These are phyloP conservation scores for Pholiota conissans DNA, from an alignment of 768 basidiomycete species.

Conservation along the genomic window DNA sequence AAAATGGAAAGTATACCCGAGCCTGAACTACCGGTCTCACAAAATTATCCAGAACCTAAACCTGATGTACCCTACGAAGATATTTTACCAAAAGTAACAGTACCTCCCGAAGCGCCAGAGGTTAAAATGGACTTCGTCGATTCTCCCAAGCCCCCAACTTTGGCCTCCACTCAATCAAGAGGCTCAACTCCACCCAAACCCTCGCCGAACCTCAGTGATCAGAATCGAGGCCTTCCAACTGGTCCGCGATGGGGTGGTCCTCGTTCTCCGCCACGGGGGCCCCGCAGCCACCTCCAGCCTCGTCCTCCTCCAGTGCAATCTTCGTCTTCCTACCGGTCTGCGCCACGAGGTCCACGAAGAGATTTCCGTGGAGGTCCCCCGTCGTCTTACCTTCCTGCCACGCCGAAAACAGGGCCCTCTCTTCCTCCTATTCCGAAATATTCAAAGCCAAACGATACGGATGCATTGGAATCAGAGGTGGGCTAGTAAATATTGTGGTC, in stretches of 20 bases:
- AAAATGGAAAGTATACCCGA: background rate
- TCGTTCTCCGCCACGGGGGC: conserved; percentile 42
- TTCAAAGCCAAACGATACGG: background rate
- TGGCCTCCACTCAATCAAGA: conserved; percentile 1
- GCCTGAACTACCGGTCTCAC: background rate
- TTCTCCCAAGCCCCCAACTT: background rate
- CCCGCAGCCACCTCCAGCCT: conserved; percentile 28
- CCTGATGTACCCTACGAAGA: no score
- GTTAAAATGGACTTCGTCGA: conserved; percentile 5
- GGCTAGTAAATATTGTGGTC: background rate
- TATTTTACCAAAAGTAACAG: background rate
- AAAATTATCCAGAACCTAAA: background rate
- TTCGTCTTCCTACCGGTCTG: background rate
- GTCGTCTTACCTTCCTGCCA: conserved; percentile 1
- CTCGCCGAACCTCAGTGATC: conserved; percentile 6
- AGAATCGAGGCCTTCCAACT: conserved; percentile 8
- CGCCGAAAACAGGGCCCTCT: conserved; percentile 1
- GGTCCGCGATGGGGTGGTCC: conserved; percentile 19
- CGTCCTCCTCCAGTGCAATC: conserved; percentile 10
- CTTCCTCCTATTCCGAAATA: conserved; percentile 5
- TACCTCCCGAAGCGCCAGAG: background rate
- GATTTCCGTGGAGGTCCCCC: conserved; percentile 5
- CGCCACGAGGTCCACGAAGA: conserved; percentile 7
- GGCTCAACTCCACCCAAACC: conserved; percentile 14
- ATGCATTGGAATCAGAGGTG: conserved; percentile 24